Evolutionary conservation across 2,329 filamentous ascomycete species (phyloP), one percentile per base, ranked within the genome.

Genomic region (Drechslerella dactyloides): DNA sequence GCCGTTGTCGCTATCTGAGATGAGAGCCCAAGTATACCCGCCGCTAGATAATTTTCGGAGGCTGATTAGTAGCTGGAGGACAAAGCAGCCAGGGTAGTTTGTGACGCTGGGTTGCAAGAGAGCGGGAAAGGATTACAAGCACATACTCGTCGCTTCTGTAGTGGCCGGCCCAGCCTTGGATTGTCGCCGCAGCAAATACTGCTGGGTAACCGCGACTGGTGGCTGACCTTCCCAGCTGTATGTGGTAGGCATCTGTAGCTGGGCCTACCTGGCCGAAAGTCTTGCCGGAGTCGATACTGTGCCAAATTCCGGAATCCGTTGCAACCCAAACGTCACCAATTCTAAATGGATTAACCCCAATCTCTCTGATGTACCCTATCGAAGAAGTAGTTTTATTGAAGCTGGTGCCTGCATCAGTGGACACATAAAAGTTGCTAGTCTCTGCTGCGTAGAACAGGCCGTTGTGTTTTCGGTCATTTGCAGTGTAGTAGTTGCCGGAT

Each of bases 301-400:
- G 82, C 79, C 84, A 86, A 58, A 87, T 77, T 2, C 85, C 85
- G 0, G 75, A 78, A 60, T 86, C 81, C 0, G 85, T 86, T 0
- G 84, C 85, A 1, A 84, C 84, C 78, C 82, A 85, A 53, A 90
- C 82, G 53, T 87, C 84, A 15, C 88, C 87, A 0, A 85, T 84
- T 15, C 81, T 81, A 7, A 82, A 81, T 0, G 87, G 86, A 74
- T 87, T 82, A 0, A 81, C 82, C 17, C 84, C 84, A 8, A 89
- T 81, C 40, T 86, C 86, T 64, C 89, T 79, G 17, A 80, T 77
- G 1, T 78, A 81, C 35, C 65, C 61, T 24, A 72, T 64, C 0
- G 68, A 72, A 17, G 60, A 60, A 5, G 68, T 60, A 13, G 61
- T 72, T 8, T 79, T 77, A 2, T 79, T 75, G 73, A 86, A 86